Evolutionary conservation across 345 rosid species (phyloP), one percentile per base, ranked within the genome.

Genomic region (Citrus hindsii): DNA sequence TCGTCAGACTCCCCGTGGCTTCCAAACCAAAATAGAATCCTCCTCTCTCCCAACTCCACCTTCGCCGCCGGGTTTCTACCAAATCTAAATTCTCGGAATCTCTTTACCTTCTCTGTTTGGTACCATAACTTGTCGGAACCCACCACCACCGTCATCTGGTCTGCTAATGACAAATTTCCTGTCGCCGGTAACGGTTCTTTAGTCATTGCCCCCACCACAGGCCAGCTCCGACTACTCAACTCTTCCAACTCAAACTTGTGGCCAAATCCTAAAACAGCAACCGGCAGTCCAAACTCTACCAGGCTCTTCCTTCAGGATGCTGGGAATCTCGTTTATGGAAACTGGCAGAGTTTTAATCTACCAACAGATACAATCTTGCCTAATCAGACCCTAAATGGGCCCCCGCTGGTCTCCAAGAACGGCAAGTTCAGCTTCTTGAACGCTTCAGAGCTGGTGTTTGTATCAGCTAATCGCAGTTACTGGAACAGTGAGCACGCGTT

Each of bases 1-100:
- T 56, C 33, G 74, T 81, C 88, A 3, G 53, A 78, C 68, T 74
- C 84, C 25, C 86, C 92, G 67, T 91, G 93, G 93, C 51, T 0
- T 9, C 90, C 93, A 21, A 27, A n/a, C 62, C 83, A 87, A 60
- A 76, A 35, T 80, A 83, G 24, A 53, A 6, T 58, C 71, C 92
- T 91, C 56, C 53, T 81, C 80, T 91, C 95, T 21, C 81, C 71
- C 66, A 85, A 84, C 42, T 80, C 88, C 69, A 60, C 51, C 79
- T 91, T 91, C 75, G 89, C 92, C 25, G 93, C 95, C 33, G 91
- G 92, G 6, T 91, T 91, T 77, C 77, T 0, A 25, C 71, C 53
- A 30, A 14, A 48, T 3, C 22, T 78, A 74, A 22, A 63, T 56
- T 82, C 85, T 28, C 38, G 4, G 40, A 77, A 65, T 79, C 83